Percentiles rank a stretch among this genome's conserved stretches.
Evolutionary conservation across 225 moss, liverwort and hornwort genomes (phyloP).

Genomic region (Ulota crispa): DNA sequence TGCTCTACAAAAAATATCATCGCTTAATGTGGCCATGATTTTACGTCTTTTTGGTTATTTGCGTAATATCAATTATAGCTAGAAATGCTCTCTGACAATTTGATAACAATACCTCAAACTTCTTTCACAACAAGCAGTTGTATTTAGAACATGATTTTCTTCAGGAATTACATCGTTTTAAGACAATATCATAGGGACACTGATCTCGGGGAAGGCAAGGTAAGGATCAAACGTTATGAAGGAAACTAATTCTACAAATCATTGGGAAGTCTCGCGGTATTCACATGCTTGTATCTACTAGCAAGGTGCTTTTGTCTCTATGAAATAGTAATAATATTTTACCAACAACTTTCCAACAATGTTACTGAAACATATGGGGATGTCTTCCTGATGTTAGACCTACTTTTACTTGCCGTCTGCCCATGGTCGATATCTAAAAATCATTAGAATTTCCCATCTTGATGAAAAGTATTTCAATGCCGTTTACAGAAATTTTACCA

Average conservation of each 20-base stretch:
- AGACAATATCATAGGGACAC: not conserved
- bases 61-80: not conserved
- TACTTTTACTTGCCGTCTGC: not conserved
- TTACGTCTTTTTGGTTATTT: not conserved
- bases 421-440: not conserved
- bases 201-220: not conserved
- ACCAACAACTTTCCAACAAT: not conserved
- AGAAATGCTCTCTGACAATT: not conserved
- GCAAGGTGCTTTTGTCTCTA: not conserved
- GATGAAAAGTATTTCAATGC: not conserved
- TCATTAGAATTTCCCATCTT: not conserved
- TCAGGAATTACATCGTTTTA: not conserved
- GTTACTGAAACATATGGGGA: not conserved
- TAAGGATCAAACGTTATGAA: not conserved
- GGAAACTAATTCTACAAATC: not conserved
- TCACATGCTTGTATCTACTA: not conserved
- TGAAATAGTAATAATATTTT: not conserved
- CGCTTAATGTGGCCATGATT: not conserved
- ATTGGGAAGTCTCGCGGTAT: not conserved
- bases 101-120: not conserved
- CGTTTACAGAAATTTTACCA: too few species aligned
- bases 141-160: not conserved
- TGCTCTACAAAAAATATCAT: not conserved
- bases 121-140: not conserved
- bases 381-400: not conserved